Evolutionary conservation across 495 filamentous ascomycete genomes (phyloP), one percentile per base, ranked within the genome.

Genomic region (Durotheca rogersii): DNA sequence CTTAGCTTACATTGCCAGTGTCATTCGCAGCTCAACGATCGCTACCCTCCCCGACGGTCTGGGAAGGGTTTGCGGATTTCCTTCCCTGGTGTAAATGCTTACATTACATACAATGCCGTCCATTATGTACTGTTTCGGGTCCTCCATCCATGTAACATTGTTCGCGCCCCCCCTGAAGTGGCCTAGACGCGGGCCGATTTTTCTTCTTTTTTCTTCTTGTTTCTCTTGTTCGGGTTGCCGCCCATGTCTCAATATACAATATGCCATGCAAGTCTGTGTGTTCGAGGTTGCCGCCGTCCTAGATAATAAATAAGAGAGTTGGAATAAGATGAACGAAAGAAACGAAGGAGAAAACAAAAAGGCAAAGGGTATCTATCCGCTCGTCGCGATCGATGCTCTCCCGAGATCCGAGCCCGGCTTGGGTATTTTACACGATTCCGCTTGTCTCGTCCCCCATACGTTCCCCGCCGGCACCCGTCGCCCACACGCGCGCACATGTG

Each of bases 321-420:
- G n/a, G n/a, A n/a, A n/a, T n/a, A n/a, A 27, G 23, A 27, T 27
- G 23, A 27, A 9, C 4, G 9, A 27, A 27, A 4, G 9, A 27
- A 27, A 27, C 9, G 9, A 27, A 27, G 9, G 9, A 4, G 9
- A 27, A 27, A 27, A 27, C 9, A 27, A 27, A 4, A 27, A 27
- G 4, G 9, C 4, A 4, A 27, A 27, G 23, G 54, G 56, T 45
- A 59, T 59, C 56, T 54, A 59, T 48, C 56, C 31, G 40, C 25
- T 53, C 15, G 35, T 33, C 41, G 38, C 18, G 34, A 58, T 58
- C 48, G 48, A 27, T 27, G 23, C 23, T 43, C 47, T 49, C 29
- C 55, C 55, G 55, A 58, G 55, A 58, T 58, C 54, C 55, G 55
- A 49, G 20, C 39, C 35, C 53, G 25, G 41, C 32, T 30, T 38